These are phyloP conservation scores for Pholiota conissans DNA, from an alignment of 768 basidiomycete genomes.

Conservation along the genomic window DNA sequence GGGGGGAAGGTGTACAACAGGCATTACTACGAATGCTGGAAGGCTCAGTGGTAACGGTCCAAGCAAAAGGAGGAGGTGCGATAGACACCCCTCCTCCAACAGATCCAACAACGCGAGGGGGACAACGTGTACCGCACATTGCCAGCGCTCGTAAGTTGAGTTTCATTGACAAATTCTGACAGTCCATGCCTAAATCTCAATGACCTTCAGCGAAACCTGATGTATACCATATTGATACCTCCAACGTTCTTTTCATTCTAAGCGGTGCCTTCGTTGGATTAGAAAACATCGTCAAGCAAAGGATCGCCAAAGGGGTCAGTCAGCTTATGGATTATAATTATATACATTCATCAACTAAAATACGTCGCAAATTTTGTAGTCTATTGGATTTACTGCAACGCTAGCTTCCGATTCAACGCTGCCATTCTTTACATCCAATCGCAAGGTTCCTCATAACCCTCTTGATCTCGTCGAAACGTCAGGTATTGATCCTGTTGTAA, in stretches of 20 bases:
- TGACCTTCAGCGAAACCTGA: constrained; percentile 54
- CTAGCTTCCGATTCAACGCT: constrained; percentile 41
- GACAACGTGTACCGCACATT: constrained; percentile 48
- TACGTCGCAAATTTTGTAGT: constrained; percentile 41
- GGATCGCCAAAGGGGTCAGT: constrained; percentile 84
- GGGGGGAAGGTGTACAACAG: constrained; percentile 96
- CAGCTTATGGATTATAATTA: neutral
- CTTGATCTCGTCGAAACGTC: constrained; percentile 73
- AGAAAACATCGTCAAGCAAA: constrained; percentile 75
- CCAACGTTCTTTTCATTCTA: constrained; percentile 91
- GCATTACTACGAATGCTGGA: constrained; percentile 93
- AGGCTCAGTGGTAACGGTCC: constrained; percentile 82
- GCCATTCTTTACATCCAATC: constrained; percentile 81
- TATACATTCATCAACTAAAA: neutral
- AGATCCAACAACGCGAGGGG: constrained; percentile 48
- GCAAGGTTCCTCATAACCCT: constrained; percentile 48
- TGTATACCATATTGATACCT: constrained; percentile 77
- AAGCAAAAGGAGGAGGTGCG: constrained; percentile 60
- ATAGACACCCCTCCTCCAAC: constrained; percentile 42
- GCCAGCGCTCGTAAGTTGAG: constrained; percentile 29
- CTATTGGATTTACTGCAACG: constrained; percentile 77
- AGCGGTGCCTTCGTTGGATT: constrained; percentile 96
- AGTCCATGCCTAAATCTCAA: too few relatives aligned
- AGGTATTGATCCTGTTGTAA: constrained; percentile 36
- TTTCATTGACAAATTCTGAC: too few relatives aligned